These are phyloP conservation scores for Zygosaccharomyces siamensis DNA, from an alignment of 805 yeast species.

Conservation along the genomic window DNA sequence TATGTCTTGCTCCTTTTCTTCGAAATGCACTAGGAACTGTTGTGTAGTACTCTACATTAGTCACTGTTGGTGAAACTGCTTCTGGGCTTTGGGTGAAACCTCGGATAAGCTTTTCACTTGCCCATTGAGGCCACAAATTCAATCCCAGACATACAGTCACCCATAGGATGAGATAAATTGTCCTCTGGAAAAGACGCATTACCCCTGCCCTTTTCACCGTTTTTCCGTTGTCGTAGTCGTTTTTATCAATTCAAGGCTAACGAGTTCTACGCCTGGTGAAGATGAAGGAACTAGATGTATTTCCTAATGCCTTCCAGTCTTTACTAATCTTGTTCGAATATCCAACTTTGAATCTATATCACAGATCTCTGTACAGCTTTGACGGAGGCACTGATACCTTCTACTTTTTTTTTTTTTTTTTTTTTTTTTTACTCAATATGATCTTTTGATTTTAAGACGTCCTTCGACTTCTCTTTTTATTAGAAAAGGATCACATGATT, in stretches of 20 bases:
- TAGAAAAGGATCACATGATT: neutral
- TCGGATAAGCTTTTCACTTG: neutral
- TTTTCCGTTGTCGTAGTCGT: slow-evolving; percentile 1
- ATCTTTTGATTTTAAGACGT: neutral
- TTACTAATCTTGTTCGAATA: neutral
- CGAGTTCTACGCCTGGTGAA: neutral
- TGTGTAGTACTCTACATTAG: slow-evolving; percentile 9
- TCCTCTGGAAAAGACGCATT: slow-evolving; percentile 1
- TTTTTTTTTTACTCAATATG: neutral
- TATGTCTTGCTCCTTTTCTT: slow-evolving; percentile 1
- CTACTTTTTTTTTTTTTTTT: neutral
- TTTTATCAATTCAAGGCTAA: neutral
- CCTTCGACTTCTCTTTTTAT: neutral
- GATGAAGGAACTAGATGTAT: neutral
- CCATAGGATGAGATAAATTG: slow-evolving; percentile 5
- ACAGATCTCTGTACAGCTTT: neutral
- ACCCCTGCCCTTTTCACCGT: neutral
- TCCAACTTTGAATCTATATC: neutral
- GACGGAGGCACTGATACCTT: neutral
- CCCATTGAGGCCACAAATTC: slow-evolving; percentile 5
- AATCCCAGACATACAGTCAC: slow-evolving; percentile 3
- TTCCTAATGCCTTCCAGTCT: neutral
- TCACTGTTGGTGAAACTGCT: neutral
- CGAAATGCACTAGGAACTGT: slow-evolving; percentile 13
- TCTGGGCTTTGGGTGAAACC: neutral